Evolutionary conservation across 208 protist species (phyloP).

Genomic region (Trypanosoma melophagium): DNA sequence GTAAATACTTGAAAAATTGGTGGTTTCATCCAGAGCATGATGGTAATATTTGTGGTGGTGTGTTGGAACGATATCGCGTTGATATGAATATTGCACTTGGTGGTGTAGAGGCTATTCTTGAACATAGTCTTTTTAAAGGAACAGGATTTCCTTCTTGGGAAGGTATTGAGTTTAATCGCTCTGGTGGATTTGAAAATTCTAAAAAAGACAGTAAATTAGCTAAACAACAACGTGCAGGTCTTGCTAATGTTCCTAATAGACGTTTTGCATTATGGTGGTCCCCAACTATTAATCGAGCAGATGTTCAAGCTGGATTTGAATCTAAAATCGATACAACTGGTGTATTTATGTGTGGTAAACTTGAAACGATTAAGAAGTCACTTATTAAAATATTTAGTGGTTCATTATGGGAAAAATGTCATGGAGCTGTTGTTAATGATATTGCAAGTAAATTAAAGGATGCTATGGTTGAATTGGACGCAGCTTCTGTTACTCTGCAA

Average conservation of each 20-base stretch:
- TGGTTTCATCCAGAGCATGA: constrained; percentile 99
- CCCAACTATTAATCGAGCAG: constrained; percentile 99
- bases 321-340: constrained; percentile 99
- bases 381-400: constrained; percentile 99
- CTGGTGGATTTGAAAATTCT: constrained; percentile 98
- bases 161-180: constrained; percentile 99
- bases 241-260: constrained; percentile 99
- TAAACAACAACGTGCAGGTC: constrained; percentile 99
- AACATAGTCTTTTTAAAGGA: constrained; percentile 99
- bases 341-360: constrained; percentile 99
- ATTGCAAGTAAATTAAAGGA: constrained; percentile 97
- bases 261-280: constrained; percentile 99
- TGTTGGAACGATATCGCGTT: constrained; percentile 99
- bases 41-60: constrained; percentile 99
- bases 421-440: constrained; percentile 99
- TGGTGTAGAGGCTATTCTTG: constrained; percentile 99
- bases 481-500: constrained; percentile 97
- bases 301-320: constrained; percentile 99
- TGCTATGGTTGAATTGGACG: constrained; percentile 99
- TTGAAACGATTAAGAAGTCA: constrained; percentile 99
- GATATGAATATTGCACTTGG: constrained; percentile 99
- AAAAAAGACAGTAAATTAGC: constrained; percentile 99
- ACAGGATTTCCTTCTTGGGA: constrained; percentile 99
- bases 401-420: constrained; percentile 99
- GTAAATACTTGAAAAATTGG: constrained; percentile 99